Base-by-base conservation (phyloP, 2,329 filamentous ascomycete species). In the Calonectria ilicicola region DNA sequence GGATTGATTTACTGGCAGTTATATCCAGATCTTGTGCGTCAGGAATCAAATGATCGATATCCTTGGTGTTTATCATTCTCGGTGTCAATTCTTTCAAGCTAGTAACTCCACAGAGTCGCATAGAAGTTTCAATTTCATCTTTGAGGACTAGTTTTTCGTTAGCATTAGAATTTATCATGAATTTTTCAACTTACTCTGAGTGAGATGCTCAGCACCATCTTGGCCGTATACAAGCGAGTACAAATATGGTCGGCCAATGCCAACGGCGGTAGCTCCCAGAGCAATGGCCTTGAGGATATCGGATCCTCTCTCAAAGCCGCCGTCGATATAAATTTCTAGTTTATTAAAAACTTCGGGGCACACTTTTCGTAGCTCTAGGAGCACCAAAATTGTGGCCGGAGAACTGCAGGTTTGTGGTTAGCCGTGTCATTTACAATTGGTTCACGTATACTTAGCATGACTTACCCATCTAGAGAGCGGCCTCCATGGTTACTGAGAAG, bases 401-500 rank as follows among this genome's bases (percentile, higher is more conserved):
- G 87, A 65, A n/a, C 77, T 77, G 9, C n/a, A 67, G 63, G 67
- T 49, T 9, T 42, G 14, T 4, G 15, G 23, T 44, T 14, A 51
- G 35, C 21, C 26, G 15, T 23, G 10, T 5, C 29, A 32, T 32
- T 32, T 32, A n/a, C 9, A 32, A 26, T 27, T 8, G 5, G 12
- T n/a, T 3, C 21, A 23, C 10, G 17, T 12, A 5, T 21, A 4
- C 12, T 23, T 9, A 56, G 6, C 5, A 23, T 32, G 19, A 72
- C 74, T 75, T 69, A 76, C 76, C 86, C 88, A 73, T 91, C 89
- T 9, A 89, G 81, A 8, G 88, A 87, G n/a, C 89, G 82, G 1
- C 89, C 89, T n/a, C 89, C 89, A 69, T 91, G 89, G 69, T 91
- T 91, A 72, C 86, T 89, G 38, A 91, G 75, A 60, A 90, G 78